phyloP scores from a whole-genome alignment of 257 asterid species.

The Mentha longifolia region DNA sequence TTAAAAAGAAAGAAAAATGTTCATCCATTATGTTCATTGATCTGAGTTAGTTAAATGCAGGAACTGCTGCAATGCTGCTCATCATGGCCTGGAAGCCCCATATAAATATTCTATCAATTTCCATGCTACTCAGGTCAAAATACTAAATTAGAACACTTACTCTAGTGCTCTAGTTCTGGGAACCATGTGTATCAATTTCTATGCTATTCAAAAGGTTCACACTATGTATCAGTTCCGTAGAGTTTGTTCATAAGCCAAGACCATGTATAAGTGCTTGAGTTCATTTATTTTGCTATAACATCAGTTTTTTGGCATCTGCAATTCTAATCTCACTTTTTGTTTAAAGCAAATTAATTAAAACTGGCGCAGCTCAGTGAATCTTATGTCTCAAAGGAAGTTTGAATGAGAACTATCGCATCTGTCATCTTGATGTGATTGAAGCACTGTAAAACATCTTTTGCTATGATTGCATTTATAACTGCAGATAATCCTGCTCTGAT shows the following conservation, averaged over 20 bases:
- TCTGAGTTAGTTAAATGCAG: conserved; percentile 50
- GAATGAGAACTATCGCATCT: no score
- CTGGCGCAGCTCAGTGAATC: no score
- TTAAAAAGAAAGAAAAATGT: conserved; percentile 9
- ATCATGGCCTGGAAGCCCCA: conserved; percentile 91
- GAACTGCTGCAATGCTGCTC: conserved; percentile 96
- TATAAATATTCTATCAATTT: conserved; percentile 66
- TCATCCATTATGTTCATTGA: conserved; percentile 22
- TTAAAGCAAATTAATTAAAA: no score
- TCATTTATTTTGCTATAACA: no score
- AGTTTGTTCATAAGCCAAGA: no score
- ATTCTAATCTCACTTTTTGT: no score
- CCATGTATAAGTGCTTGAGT: no score
- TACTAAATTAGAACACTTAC: background rate
- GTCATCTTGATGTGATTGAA: no score
- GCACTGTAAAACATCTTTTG: background rate
- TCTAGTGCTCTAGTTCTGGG: conserved; percentile 42
- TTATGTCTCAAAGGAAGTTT: no score
- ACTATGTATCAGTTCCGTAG: no score
- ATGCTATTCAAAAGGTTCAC: conserved; percentile 49
- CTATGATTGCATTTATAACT: conserved; percentile 16
- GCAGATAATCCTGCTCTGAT: background rate
- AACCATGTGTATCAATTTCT: conserved; percentile 62
- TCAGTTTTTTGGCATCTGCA: no score
- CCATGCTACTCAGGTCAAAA: conserved; percentile 77